Percentiles rank a stretch among this genome's conserved stretches.
These are phyloP conservation scores for Chrysoporthe puriensis DNA, from an alignment of 2,329 filamentous ascomycete genomes.

Conservation along the genomic window DNA sequence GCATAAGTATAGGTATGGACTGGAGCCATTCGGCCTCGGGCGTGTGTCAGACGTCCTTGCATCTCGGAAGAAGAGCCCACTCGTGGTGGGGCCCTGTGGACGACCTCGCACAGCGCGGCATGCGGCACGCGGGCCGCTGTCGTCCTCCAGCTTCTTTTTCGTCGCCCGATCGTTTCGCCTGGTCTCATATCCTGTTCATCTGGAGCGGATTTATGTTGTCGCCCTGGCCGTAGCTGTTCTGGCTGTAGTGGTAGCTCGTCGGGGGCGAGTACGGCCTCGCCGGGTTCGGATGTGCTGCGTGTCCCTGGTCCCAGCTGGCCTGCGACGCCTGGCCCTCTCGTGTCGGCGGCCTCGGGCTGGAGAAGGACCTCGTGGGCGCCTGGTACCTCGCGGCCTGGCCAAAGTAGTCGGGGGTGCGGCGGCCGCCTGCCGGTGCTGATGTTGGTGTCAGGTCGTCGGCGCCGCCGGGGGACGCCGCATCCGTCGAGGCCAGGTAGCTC, in stretches of 20 bases:
- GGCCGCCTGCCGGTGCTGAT: slow-evolving; percentile 37
- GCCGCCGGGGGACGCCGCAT: slow-evolving; percentile 18
- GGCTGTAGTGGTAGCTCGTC: slow-evolving; percentile 32
- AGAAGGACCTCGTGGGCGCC: slow-evolving; percentile 58
- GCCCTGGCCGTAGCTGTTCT: slow-evolving; percentile 31
- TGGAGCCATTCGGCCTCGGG: neutral
- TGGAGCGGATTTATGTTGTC: slow-evolving; percentile 57
- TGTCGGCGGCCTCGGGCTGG: slow-evolving; percentile 55
- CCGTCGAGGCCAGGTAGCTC: slow-evolving; percentile 29
- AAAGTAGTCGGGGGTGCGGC: slow-evolving; percentile 59
- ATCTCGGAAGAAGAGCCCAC: neutral
- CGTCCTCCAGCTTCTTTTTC: neutral
- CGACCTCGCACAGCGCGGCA: neutral
- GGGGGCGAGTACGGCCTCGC: slow-evolving; percentile 32
- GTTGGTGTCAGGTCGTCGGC: slow-evolving; percentile 32
- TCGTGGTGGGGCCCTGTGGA: neutral
- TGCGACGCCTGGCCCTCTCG: slow-evolving; percentile 33
- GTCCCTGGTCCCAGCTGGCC: slow-evolving; percentile 47
- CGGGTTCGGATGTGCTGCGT: slow-evolving; percentile 43
- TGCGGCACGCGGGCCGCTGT: neutral
- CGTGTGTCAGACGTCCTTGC: neutral
- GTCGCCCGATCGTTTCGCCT: neutral
- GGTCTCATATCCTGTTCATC: slow-evolving; percentile 54
- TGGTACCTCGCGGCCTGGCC: slow-evolving; percentile 58
- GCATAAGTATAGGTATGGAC: neutral